Base-by-base conservation (phyloP, 768 basidiomycete species). In the Mycena rebaudengoi region DNA sequence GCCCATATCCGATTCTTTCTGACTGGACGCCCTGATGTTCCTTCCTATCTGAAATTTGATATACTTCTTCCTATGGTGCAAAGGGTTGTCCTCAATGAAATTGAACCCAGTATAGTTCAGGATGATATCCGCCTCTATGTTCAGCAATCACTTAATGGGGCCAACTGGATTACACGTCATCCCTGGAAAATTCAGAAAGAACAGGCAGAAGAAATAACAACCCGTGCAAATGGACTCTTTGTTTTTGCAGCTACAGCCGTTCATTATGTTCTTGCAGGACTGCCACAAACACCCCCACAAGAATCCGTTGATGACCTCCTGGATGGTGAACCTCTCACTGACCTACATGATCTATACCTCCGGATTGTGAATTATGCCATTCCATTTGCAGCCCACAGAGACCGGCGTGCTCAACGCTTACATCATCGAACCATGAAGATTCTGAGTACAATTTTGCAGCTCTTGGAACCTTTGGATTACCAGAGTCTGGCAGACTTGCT, bases 381-480 rank as follows among this genome's bases (percentile, higher is more conserved):
- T 16, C 26, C 46, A 28, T 48, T 18, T 8, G 12, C 26, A 1
- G 2, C 10, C 26, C 25, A 11, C 13, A n/a, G 46, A 30, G 28
- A 48, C 26, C 26, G 10, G 14, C 46, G 46, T 30, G 46, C 4
- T 12, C 26, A 29, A 18, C 8, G n/a, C 18, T 48, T 18, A 14
- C 28, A 30, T 48, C 28, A 48, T 29, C 46, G 46, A 29, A 7
- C 46, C 26, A n/a, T 48, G 26, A 48, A 16, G 13, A 18, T 48
- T 48, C 28, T 48, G 26, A 48, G 46, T n/a, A 48, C 46, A 21
- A 48, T 48, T 29, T 48, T 48, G 26, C 40, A 54, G 7, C 52
- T 54, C 39, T 30, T 39, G 25, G 39, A 54, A 54, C 52, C 52
- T 54, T 30, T 54, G 52, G 52, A 41, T 40, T 29, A 5, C 37